Evolutionary conservation across 176 grass and related monocot genomes (phyloP), one percentile per base, ranked within the genome.

Genomic region (Eremochloa ophiuroides): DNA sequence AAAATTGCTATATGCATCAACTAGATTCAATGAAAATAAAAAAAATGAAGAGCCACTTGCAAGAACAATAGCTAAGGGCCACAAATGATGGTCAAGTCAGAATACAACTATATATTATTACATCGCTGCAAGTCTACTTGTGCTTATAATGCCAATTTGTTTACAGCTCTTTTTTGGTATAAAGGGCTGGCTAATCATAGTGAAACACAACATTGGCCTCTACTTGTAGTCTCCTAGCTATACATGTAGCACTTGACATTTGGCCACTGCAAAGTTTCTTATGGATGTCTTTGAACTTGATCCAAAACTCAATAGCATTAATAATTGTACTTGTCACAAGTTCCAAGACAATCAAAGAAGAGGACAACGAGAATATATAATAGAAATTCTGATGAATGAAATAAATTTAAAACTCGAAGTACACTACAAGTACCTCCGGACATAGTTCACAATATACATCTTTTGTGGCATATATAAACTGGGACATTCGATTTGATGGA

Each of bases 21-120:
- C 74, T 83, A 79, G 20, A 88, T 44, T 35, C 48, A 79, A 37
- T 79, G 65, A 29, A 48, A 67, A 48, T 74, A n/a, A 18, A 30
- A 30, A 51, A 33, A 75, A 12, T 71, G 41, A 71, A 65, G 22
- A 73, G 16, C 8, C 46, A 79, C 15, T 83, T 83, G 47, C 17
- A 71, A 77, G 28, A 79, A 78, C 5, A 26, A 44, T 48, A 73
- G 67, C 59, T 38, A 72, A 73, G 59, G 46, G 55, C 37, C 7
- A 78, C 22, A 46, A 23, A 53, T 27, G 66, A 47, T 67, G 30
- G 75, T 11, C 29, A 67, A 62, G 56, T 77, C 37, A 77, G 35
- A 40, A 76, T 61, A 76, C 35, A 76, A 39, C 2, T 40, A 76
- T 39, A n/a, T 66, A 74, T 67, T 53, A 59, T 56, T 66, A 66